phyloP scores from a whole-genome alignment of 768 basidiomycete species.

The Boletus pseudopeckii region DNA sequence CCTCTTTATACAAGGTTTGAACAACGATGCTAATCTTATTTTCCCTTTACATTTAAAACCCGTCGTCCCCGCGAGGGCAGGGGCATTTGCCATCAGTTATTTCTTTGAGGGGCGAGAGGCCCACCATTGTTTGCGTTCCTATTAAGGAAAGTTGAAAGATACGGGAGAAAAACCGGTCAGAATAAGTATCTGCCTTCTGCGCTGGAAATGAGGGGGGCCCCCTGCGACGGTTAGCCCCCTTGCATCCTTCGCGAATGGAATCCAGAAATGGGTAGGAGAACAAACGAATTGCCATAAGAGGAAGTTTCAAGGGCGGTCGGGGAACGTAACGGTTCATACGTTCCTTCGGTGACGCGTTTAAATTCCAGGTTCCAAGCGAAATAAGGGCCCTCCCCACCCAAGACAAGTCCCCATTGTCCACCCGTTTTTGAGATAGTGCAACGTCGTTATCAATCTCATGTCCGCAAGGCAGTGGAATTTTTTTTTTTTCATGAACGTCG shows the following conservation, averaged over 20 bases:
- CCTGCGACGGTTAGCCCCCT: constrained; percentile 26
- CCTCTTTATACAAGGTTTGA: constrained; percentile 37
- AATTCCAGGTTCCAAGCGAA: constrained; percentile 30
- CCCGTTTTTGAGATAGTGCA: constrained; percentile 9
- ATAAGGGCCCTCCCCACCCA: constrained; percentile 3
- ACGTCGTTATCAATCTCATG: constrained; percentile 17
- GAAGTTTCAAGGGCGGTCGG: constrained; percentile 36
- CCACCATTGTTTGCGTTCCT: constrained; percentile 34
- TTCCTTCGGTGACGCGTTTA: constrained; percentile 31
- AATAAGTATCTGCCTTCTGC: constrained; percentile 32
- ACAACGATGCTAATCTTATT: constrained; percentile 29
- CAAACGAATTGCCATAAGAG: constrained; percentile 36
- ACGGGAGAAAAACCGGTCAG: constrained; percentile 27
- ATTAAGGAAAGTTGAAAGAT: constrained; percentile 33
- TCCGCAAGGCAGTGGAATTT: constrained; percentile 17
- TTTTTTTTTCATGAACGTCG: constrained; percentile 9
- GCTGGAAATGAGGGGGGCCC: constrained; percentile 31
- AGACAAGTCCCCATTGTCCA: constrained; percentile 21
- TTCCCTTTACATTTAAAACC: constrained; percentile 26
- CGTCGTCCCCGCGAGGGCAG: constrained; percentile 23
- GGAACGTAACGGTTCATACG: constrained; percentile 30
- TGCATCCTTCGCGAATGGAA: constrained; percentile 23
- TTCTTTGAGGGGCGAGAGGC: constrained; percentile 14
- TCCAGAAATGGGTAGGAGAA: constrained; percentile 34
- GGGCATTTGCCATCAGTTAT: constrained; percentile 10